phyloP scores from a whole-genome alignment of 2,329 filamentous ascomycete genomes.

The Phaeosphaeriaceae sp. region DNA sequence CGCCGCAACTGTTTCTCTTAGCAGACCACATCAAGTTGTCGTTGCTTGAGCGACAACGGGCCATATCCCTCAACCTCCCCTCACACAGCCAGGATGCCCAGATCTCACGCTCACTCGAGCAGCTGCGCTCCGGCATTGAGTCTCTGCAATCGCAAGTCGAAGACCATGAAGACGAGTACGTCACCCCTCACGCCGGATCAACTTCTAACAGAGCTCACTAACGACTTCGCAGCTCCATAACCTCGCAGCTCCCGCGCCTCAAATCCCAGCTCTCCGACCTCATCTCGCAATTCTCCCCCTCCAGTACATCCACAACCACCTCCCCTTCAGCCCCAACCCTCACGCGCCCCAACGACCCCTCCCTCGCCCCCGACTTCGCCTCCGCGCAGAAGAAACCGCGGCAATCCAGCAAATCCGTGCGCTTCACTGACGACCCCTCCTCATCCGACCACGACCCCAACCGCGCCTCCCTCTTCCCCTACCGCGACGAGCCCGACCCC shows the following conservation, averaged over 20 bases:
- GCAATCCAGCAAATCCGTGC: conserved; percentile 73
- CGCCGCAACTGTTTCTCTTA: conserved; percentile 84
- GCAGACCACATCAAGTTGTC: conserved; percentile 98
- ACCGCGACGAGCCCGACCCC: conserved; percentile 70
- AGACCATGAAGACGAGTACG: conserved; percentile 63
- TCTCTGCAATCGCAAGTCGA: conserved; percentile 70
- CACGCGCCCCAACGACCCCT: conserved; percentile 55
- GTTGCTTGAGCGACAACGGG: conserved; percentile 87
- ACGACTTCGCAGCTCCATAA: conserved; percentile 33
- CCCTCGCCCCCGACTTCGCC: conserved; percentile 45
- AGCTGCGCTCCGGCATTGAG: conserved; percentile 80
- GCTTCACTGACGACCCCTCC: conserved; percentile 71
- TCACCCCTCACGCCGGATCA: conserved; percentile 6
- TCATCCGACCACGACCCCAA: conserved; percentile 50
- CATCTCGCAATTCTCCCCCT: conserved; percentile 59
- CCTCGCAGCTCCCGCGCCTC: conserved; percentile 70
- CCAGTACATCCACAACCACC: conserved; percentile 56
- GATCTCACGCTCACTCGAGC: conserved; percentile 86
- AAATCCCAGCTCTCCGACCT: conserved; percentile 74
- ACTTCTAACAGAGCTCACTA: conserved; percentile 1
- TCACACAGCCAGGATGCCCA: conserved; percentile 84
- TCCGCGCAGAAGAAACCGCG: conserved; percentile 46
- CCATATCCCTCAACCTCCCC: conserved; percentile 79
- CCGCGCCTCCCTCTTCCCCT: conserved; percentile 69
- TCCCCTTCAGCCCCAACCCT: conserved; percentile 48